Base-by-base conservation (phyloP, 2,329 filamentous ascomycete genomes). In the Thelonectria olida region DNA sequence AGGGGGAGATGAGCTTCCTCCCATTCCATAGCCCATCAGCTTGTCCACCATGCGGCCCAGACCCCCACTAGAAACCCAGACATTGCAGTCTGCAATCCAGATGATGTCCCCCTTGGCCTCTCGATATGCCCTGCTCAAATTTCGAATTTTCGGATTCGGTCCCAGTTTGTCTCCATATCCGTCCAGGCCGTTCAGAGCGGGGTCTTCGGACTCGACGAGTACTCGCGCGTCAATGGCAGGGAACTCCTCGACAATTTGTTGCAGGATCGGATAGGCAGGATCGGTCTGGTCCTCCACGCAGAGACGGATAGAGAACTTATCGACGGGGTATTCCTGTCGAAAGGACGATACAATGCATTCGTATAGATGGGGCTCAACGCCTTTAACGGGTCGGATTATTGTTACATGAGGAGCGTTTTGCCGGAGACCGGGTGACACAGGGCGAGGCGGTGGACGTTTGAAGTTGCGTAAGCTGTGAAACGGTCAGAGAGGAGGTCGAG, bases 121-220 rank as follows among this genome's bases (percentile, higher is more conserved):
- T 25, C 93, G 83, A 74, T 97, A 99, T 2, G 93, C 94, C 42
- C 93, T 87, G 75, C 94, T 97, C 83, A 98, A 92, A 75, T 99
- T 99, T 51, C 96, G 85, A 69, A 99, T 96, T 81, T 99, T 99
- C n/a, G 96, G 96, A 73, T 99, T 99, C 1, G 96, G 96, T 0
- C 96, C 96, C 58, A 98, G 84, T 58, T 87, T 84, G 64, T 84
- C 78, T 50, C 78, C 71, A 47, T 83, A 78, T 54, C 83, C 84
- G 10, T 79, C 76, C 28, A 81, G 71, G 27, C 83, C 84, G 54
- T 87, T 84, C 8, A 97, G 80, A 27, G 88, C 76, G 1, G 91
- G 88, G 74, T 97, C 93, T 61, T 97, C 91, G 50, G 91, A 87
- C 79, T 97, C 95, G 48, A 97, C 83, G 10, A 94, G 84, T 4